These are phyloP conservation scores for Luffa aegyptiaca DNA, from an alignment of 306 rosid genomes.

Conservation along the genomic window DNA sequence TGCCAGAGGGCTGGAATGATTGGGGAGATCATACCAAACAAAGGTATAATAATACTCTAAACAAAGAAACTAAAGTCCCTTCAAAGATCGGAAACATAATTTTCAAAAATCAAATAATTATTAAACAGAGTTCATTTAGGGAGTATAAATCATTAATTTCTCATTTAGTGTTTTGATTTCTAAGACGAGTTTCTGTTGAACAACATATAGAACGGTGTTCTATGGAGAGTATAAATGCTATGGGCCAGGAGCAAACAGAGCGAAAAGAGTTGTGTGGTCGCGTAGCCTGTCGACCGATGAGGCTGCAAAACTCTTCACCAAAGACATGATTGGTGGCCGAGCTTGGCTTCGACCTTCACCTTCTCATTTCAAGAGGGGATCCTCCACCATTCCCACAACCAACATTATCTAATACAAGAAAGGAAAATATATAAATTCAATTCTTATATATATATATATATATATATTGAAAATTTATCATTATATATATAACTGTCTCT, in stretches of 20 bases:
- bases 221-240: constrained; percentile 21
- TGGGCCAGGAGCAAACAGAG: constrained; percentile 13
- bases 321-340: constrained; percentile 13
- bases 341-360: constrained; percentile 15
- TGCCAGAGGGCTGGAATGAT: constrained; percentile 21
- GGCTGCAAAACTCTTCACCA: constrained; percentile 11
- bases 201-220: background rate
- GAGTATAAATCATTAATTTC: too few relatives aligned
- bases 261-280: constrained; percentile 14
- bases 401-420: background rate
- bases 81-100: too few relatives aligned
- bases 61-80: too few relatives aligned
- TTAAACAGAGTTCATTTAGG: too few relatives aligned
- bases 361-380: constrained; percentile 10
- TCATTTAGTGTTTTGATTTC: background rate
- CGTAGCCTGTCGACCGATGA: constrained; percentile 1
- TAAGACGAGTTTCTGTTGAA: background rate
- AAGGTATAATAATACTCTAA: background rate
- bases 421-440: too few relatives aligned
- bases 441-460: too few relatives aligned
- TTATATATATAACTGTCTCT: too few relatives aligned
- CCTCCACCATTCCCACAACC: background rate
- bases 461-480: too few relatives aligned
- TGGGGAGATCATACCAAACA: constrained; percentile 16
- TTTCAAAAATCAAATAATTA: too few relatives aligned